A percentile compares a stretch with the other conserved stretches of the same genome.
Evolutionary conservation across 345 rosid genomes (phyloP).

Genomic region (Xanthoceras sorbifolium): DNA sequence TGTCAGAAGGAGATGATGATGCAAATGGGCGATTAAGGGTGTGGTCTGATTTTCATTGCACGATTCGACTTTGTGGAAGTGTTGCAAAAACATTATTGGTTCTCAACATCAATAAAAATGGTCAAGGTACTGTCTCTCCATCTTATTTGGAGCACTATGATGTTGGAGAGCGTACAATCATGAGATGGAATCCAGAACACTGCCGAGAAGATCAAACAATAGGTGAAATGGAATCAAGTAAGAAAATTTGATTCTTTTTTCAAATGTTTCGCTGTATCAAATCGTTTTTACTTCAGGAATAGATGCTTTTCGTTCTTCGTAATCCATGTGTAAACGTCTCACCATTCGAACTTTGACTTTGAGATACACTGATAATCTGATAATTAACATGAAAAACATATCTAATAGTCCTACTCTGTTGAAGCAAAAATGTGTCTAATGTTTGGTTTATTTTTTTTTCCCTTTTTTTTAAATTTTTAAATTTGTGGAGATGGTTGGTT

Average conservation of each 20-base stretch:
- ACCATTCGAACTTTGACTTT: not conserved
- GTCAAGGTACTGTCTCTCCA: slow-evolving; percentile 35
- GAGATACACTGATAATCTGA: no score
- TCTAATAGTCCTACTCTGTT: not conserved
- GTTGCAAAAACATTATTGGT: slow-evolving; percentile 73
- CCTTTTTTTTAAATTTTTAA: not conserved
- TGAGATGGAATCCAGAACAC: slow-evolving; percentile 71
- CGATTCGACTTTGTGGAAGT: slow-evolving; percentile 71
- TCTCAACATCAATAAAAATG: slow-evolving; percentile 44
- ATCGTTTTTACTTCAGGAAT: not conserved
- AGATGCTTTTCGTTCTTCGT: not conserved
- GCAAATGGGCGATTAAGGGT: slow-evolving; percentile 48
- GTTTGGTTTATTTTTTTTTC: no score
- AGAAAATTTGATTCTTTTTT: not conserved
- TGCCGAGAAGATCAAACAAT: slow-evolving; percentile 54
- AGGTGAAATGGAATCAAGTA: slow-evolving; percentile 25
- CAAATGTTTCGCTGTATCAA: not conserved
- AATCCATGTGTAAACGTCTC: not conserved
- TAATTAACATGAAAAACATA: not conserved
- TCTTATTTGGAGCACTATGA: slow-evolving; percentile 44
- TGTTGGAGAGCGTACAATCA: slow-evolving; percentile 57
- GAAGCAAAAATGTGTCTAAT: not conserved
- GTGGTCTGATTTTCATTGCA: slow-evolving; percentile 75
- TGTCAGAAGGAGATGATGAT: slow-evolving; percentile 40
- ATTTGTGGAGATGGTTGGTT: not conserved